Evolutionary conservation across 495 filamentous ascomycete species (phyloP), one percentile per base, ranked within the genome.

Genomic region (Aspergillus homomorphus): DNA sequence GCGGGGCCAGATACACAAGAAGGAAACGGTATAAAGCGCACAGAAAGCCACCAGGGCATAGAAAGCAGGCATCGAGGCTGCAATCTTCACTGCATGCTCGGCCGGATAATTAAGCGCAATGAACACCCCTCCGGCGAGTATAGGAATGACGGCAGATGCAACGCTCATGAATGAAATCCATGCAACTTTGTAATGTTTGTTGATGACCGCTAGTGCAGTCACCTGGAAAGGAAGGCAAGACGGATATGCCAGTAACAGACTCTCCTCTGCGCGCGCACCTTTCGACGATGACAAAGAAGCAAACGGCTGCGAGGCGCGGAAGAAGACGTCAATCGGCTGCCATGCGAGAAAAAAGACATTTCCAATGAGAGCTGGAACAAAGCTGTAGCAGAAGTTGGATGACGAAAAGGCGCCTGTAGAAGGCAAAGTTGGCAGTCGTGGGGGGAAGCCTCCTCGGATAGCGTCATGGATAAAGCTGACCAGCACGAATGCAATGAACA

Each of bases 351-450:
- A 92, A 22, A 92, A 70, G 23, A 90, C 55, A 63, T 88, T 87
- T 20, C 88, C 92, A 16, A 95, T 77, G 1, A 91, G 57, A 1
- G 86, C 84, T 0, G 92, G 92, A 52, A 96, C 61, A 68, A 96
- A 94, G 68, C 84, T 87, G 77, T 90, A 96, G 51, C 95, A 73
- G 76, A 96, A 96, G 71, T 95, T 88, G 48, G 91, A 89, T 2
- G 89, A 74, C 5, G 90, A 94, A 68, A 92, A 96, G 33, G 87
- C 90, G 33, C 74, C 76, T 0, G 73, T 63, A 14, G 79, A 80
- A 7, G 89, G 86, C 0, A 79, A 75, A 0, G 88, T 83, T 5
- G 76, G 73, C 2, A 96, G 71, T 21, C 75, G 72, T 14, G 92
- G 91, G 15, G 78, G 71, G 72, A 95, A 96, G 23, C 91, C 92